Evolutionary conservation across 2,329 filamentous ascomycete species (phyloP).

Genomic region (Colletotrichum liriopes): DNA sequence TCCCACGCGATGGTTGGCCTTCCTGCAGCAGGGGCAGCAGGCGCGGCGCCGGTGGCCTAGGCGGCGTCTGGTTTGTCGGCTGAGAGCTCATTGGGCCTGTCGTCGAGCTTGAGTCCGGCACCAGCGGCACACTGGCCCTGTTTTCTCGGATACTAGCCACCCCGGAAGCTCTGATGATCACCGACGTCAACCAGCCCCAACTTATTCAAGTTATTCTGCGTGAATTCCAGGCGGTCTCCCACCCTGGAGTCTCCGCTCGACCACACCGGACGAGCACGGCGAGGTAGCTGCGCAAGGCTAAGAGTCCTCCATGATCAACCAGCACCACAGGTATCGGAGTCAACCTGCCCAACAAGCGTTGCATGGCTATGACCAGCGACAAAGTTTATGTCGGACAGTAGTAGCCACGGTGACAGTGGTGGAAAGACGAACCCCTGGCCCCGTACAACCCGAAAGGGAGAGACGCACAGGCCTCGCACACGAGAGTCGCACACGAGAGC

Average conservation of each 20-base stretch:
- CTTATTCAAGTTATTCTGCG: slow-evolving; percentile 19
- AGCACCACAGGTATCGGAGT: background rate
- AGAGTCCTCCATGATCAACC: background rate
- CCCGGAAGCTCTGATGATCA: slow-evolving; percentile 33
- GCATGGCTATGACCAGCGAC: background rate
- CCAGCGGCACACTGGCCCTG: slow-evolving; percentile 30
- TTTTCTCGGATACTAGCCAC: slow-evolving; percentile 11
- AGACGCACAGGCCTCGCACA: background rate
- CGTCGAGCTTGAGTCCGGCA: slow-evolving; percentile 24
- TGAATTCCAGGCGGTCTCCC: slow-evolving; percentile 1
- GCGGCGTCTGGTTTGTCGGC: slow-evolving; percentile 8
- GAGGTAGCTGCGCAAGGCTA: slow-evolving; percentile 15
- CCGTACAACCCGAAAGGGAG: slow-evolving; percentile 1
- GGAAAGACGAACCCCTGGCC: slow-evolving; percentile 25
- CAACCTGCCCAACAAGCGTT: background rate
- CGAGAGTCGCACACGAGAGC: slow-evolving; percentile 13
- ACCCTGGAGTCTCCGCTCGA: background rate
- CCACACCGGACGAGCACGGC: background rate
- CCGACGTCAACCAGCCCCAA: slow-evolving; percentile 39
- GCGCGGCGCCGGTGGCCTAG: slow-evolving; percentile 2
- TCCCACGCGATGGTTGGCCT: slow-evolving; percentile 6
- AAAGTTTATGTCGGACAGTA: background rate
- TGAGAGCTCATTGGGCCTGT: slow-evolving; percentile 4
- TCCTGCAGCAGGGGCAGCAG: background rate
- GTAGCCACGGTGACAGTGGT: slow-evolving; percentile 6